Percentiles rank a stretch among this genome's conserved stretches.
Conservation (phyloP, 306 rosid species). For the Quercus glauca region DNA sequence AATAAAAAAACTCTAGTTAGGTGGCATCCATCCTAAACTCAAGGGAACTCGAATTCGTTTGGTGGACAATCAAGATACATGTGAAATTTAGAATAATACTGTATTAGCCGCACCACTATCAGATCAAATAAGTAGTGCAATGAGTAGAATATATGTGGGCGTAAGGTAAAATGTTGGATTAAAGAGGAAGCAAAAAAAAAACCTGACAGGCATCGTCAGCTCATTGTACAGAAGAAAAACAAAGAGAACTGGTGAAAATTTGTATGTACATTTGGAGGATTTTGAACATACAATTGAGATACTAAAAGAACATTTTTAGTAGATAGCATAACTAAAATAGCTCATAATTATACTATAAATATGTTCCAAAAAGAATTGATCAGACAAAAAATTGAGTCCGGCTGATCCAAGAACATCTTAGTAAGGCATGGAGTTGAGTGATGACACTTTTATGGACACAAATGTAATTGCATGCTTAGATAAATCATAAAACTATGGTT, state of each 20-base stretch:
- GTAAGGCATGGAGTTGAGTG: background rate
- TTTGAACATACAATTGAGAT: background rate
- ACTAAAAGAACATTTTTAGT: background rate
- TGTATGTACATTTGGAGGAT: background rate
- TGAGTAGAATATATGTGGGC: background rate
- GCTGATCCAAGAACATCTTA: background rate
- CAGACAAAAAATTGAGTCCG: background rate
- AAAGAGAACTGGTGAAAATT: background rate
- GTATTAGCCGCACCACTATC: background rate
- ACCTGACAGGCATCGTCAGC: background rate
- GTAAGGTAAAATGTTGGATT: background rate
- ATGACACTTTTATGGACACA: background rate
- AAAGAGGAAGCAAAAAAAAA: background rate
- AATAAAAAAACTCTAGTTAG: background rate
- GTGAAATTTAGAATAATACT: background rate
- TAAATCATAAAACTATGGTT: background rate
- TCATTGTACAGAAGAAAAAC: background rate
- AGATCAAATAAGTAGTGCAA: background rate
- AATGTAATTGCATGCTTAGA: background rate
- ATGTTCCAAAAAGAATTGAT: background rate
- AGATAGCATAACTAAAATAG: background rate
- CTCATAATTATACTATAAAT: background rate
- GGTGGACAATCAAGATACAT: background rate
- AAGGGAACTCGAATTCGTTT: background rate
- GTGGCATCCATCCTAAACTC: background rate